Base-by-base conservation (phyloP, 805 yeast species). In the Limtongia smithiae region DNA sequence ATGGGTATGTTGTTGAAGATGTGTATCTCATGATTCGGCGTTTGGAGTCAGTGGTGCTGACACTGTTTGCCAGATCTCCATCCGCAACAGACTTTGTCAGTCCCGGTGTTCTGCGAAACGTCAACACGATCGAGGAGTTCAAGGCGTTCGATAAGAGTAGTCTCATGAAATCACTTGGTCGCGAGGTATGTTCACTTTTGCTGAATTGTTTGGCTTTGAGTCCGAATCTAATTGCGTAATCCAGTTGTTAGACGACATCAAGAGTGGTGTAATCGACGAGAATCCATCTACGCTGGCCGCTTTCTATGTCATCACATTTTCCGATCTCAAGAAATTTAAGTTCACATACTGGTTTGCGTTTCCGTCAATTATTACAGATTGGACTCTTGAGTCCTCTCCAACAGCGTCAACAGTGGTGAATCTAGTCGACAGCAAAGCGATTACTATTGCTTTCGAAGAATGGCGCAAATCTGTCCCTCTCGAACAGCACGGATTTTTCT, bases 321-420 rank as follows among this genome's bases (percentile, higher is more conserved):
- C 95, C 0, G 98, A 93, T 66, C 74, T 93, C 63, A 93, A 93
- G 65, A 87, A 85, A 68, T 90, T 85, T 70, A 81, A 77, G 61
- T 91, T 84, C 63, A 84, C 78, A 62, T 90, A 93, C 67, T 94
- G 99, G 98, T 76, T 86, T 56, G 83, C 87, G 14, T 80, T 80
- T 55, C 97, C 98, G 0, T 68, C 78, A 1, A 65, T 87, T 30
- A 72, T 72, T 34, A 67, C 80, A 7, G 70, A 69, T 11, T 83
- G 88, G 87, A 40, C 55, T 4, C 35, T 55, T 8, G 18, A 36
- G 1, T 43, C 33, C 39, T 49, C 21, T 7, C 47, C 25, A 7
- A 9, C 41, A 11, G 3, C 35, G 7, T 1, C 30, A 9, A 12
- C 43, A 18, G 52, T 37, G 3, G 21, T 18, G 3, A 12, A 18